Percentiles rank a stretch among this genome's conserved stretches.
phyloP scores from a whole-genome alignment of 306 rosid genomes.

The Sechiopsis laciniata region DNA sequence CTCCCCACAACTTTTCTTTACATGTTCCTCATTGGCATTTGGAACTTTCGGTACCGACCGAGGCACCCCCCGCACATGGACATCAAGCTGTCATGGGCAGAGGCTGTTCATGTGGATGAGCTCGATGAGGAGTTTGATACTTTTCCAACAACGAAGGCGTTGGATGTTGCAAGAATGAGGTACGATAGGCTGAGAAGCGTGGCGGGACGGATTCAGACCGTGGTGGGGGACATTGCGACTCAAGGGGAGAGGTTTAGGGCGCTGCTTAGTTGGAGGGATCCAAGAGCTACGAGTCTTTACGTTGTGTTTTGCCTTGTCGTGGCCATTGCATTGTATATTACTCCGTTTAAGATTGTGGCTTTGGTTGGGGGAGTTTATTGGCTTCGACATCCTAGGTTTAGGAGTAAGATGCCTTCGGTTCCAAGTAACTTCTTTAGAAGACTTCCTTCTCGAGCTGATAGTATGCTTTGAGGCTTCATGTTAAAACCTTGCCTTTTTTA shows the following conservation, averaged over 20 bases:
- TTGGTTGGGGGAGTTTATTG: conserved; percentile 47
- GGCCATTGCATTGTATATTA: conserved; percentile 51
- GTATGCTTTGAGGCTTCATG: conserved; percentile 42
- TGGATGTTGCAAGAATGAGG: conserved; percentile 57
- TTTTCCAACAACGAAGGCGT: conserved; percentile 48
- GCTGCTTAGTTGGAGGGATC: conserved; percentile 57
- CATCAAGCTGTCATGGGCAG: conserved; percentile 73
- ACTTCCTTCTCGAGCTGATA: conserved; percentile 64
- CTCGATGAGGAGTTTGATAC: conserved; percentile 28
- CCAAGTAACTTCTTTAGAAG: conserved; percentile 73
- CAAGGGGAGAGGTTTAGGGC: conserved; percentile 60
- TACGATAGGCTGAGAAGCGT: conserved; percentile 72
- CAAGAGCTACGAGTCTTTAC: conserved; percentile 51
- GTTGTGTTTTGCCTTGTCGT: conserved; percentile 38
- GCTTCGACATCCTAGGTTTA: conserved; percentile 65
- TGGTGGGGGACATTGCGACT: conserved; percentile 58
- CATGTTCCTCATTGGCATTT: conserved; percentile 75
- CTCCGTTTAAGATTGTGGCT: conserved; percentile 55
- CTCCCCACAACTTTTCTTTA: conserved; percentile 67
- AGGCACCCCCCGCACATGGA: conserved; percentile 76
- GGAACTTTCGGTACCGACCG: conserved; percentile 57
- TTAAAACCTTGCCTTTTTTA: neutral
- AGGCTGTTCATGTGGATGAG: conserved; percentile 61
- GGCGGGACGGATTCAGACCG: conserved; percentile 61
- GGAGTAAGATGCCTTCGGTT: conserved; percentile 66